phyloP scores from a whole-genome alignment of 306 rosid species.

The Mucuna pruriens region DNA sequence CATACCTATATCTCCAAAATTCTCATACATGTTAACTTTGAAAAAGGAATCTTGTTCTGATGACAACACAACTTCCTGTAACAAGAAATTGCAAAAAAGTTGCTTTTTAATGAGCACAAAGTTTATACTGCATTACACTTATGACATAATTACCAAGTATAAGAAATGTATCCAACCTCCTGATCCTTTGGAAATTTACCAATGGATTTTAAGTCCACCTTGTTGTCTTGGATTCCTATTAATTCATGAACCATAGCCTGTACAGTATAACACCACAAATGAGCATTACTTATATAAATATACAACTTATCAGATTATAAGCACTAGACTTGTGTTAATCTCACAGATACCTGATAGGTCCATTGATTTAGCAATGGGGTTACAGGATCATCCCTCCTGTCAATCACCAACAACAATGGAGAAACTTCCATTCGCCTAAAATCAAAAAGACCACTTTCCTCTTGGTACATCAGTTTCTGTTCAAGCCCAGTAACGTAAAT shows the following conservation, averaged over 20 bases:
- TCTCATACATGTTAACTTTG: slow-evolving; percentile 90
- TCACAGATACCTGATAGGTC: slow-evolving; percentile 87
- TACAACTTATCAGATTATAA: slow-evolving; percentile 26
- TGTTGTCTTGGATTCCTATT: slow-evolving; percentile 93
- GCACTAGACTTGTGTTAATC: slow-evolving; percentile 12
- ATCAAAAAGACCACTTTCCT: slow-evolving; percentile 93
- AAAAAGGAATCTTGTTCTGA: slow-evolving; percentile 92
- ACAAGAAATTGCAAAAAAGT: slow-evolving; percentile 33
- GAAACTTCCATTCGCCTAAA: slow-evolving; percentile 89
- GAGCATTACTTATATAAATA: slow-evolving; percentile 20
- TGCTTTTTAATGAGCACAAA: slow-evolving; percentile 35
- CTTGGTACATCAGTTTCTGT: slow-evolving; percentile 97
- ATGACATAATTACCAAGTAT: slow-evolving; percentile 18
- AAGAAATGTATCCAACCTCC: slow-evolving; percentile 68
- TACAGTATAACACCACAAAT: slow-evolving; percentile 34
- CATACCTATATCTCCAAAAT: slow-evolving; percentile 98
- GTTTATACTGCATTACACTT: slow-evolving; percentile 6
- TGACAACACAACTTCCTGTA: slow-evolving; percentile 93
- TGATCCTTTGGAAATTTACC: slow-evolving; percentile 84
- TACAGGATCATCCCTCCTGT: slow-evolving; percentile 97
- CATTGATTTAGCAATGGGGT: slow-evolving; percentile 90
- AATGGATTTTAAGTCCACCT: slow-evolving; percentile 79
- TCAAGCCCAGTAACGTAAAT: slow-evolving; percentile 46
- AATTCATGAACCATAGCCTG: slow-evolving; percentile 99
- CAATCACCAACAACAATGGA: slow-evolving; percentile 90